Percentiles rank a stretch among this genome's conserved stretches.
Evolutionary conservation across 495 filamentous ascomycete species (phyloP).

Genomic region (Talaromyces wortmannii): DNA sequence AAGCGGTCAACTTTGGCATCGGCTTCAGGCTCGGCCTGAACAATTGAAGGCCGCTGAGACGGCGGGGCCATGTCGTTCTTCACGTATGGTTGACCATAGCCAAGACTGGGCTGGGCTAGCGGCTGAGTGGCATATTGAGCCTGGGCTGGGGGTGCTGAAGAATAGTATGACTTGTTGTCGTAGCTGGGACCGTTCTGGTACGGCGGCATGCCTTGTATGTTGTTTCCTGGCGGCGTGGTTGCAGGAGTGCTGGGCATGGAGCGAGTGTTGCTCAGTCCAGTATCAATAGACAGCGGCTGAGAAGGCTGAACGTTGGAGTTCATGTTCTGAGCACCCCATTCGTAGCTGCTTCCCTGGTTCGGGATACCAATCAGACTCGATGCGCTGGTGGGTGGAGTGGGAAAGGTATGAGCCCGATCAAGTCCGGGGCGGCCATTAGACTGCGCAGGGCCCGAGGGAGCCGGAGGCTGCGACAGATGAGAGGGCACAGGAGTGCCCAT

Average conservation of each 20-base stretch:
- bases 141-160: slow-evolving; percentile 62
- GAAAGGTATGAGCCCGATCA: slow-evolving; percentile 83
- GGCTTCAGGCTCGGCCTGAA: slow-evolving; percentile 46
- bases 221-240: slow-evolving; percentile 80
- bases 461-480: slow-evolving; percentile 58
- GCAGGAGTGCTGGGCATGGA: slow-evolving; percentile 93
- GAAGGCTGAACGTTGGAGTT: slow-evolving; percentile 52
- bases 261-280: slow-evolving; percentile 67
- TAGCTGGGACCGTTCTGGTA: slow-evolving; percentile 69
- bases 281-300: slow-evolving; percentile 82
- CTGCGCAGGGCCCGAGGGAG: slow-evolving; percentile 66
- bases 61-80: slow-evolving; percentile 94
- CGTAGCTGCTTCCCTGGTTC: slow-evolving; percentile 63
- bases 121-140: slow-evolving; percentile 61
- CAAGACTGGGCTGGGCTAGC: slow-evolving; percentile 59
- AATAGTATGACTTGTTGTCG: slow-evolving; percentile 76
- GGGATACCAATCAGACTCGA: slow-evolving; percentile 83
- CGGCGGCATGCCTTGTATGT: slow-evolving; percentile 68
- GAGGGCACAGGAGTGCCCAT: slow-evolving; percentile 62
- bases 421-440: slow-evolving; percentile 62
- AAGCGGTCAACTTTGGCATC: slow-evolving; percentile 67
- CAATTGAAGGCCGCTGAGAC: slow-evolving; percentile 48
- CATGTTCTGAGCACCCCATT: slow-evolving; percentile 67
- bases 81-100: slow-evolving; percentile 65
- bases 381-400: slow-evolving; percentile 88